Evolutionary conservation across 1,284 basidiomycete genomes (phyloP).

Genomic region (Trametes polyzona): DNA sequence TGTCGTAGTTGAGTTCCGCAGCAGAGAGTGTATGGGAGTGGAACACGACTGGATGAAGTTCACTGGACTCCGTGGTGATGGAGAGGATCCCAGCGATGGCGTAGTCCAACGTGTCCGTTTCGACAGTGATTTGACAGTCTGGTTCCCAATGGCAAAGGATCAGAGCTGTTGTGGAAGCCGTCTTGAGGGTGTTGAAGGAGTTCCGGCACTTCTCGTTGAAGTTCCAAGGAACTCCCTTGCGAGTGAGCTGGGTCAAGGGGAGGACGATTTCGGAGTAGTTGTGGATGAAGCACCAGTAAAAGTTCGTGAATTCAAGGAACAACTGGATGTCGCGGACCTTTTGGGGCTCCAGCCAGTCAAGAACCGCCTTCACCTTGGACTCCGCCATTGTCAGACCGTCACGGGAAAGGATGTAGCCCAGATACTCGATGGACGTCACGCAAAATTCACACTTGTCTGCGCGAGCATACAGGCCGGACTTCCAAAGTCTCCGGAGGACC

Average conservation of each 20-base stretch:
- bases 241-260: slow-evolving; percentile 37
- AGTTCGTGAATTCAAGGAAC: slow-evolving; percentile 20
- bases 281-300: slow-evolving; percentile 40
- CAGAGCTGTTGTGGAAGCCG: slow-evolving; percentile 4
- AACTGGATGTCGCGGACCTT: slow-evolving; percentile 15
- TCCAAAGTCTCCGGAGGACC: slow-evolving; percentile 40
- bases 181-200: slow-evolving; percentile 7
- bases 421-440: slow-evolving; percentile 38
- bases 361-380: slow-evolving; percentile 35
- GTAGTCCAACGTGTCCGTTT: slow-evolving; percentile 21
- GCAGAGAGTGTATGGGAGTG: slow-evolving; percentile 34
- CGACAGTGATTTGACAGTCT: slow-evolving; percentile 24
- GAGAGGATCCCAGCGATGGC: slow-evolving; percentile 34
- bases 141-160: slow-evolving; percentile 32
- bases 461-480: slow-evolving; percentile 39
- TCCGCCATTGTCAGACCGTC: slow-evolving; percentile 42
- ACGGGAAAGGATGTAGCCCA: slow-evolving; percentile 42
- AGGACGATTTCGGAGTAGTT: slow-evolving; percentile 38
- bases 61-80: slow-evolving; percentile 26
- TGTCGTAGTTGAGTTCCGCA: slow-evolving; percentile 40
- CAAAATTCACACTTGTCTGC: slow-evolving; percentile 45
- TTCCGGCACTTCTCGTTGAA: slow-evolving; percentile 16
- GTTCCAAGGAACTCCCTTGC: slow-evolving; percentile 30
- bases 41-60: slow-evolving; percentile 13
- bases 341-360: slow-evolving; percentile 19